Percentiles rank a stretch among this genome's conserved stretches.
Conservation (phyloP, 176 grass and related monocot species). For the Saccharum officinarum region DNA sequence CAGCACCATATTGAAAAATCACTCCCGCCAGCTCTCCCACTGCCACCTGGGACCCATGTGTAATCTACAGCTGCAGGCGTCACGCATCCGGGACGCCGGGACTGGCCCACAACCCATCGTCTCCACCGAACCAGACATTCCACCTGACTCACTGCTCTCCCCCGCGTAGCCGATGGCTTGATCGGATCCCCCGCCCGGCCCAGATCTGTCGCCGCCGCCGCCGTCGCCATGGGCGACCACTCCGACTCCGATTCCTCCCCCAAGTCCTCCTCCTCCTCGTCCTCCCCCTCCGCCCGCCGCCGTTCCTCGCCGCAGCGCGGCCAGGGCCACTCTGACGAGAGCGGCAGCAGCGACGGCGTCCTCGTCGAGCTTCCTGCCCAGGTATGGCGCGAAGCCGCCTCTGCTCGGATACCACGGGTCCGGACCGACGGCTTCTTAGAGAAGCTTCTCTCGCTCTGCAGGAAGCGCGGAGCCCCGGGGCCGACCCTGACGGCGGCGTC, state of each 20-base stretch:
- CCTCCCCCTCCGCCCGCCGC: slow-evolving; percentile 37
- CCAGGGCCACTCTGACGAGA: slow-evolving; percentile 74
- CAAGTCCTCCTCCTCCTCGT: slow-evolving; percentile 57
- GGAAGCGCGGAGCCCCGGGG: slow-evolving; percentile 55
- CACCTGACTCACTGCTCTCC: slow-evolving; percentile 31
- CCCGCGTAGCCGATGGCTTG: slow-evolving; percentile 35
- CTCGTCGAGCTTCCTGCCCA: slow-evolving; percentile 89
- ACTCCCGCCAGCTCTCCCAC: not conserved
- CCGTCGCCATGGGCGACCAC: slow-evolving; percentile 63
- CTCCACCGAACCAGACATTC: slow-evolving; percentile 32
- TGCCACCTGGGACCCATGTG: not conserved
- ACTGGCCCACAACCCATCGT: slow-evolving; percentile 36
- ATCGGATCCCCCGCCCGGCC: slow-evolving; percentile 44
- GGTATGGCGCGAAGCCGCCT: slow-evolving; percentile 21
- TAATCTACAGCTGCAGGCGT: slow-evolving; percentile 13
- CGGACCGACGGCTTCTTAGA: slow-evolving; percentile 4
- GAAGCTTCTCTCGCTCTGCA: slow-evolving; percentile 35
- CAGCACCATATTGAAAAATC: not conserved
- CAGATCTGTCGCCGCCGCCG: slow-evolving; percentile 55
- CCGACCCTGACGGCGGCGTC: slow-evolving; percentile 64
- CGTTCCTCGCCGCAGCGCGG: slow-evolving; percentile 40
- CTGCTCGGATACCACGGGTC: slow-evolving; percentile 5
- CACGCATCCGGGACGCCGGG: not conserved
- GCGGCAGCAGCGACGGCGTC: slow-evolving; percentile 94
- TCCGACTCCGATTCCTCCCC: slow-evolving; percentile 85